These are phyloP conservation scores for Amanita phalloides DNA, from an alignment of 768 basidiomycete genomes.

Conservation along the genomic window DNA sequence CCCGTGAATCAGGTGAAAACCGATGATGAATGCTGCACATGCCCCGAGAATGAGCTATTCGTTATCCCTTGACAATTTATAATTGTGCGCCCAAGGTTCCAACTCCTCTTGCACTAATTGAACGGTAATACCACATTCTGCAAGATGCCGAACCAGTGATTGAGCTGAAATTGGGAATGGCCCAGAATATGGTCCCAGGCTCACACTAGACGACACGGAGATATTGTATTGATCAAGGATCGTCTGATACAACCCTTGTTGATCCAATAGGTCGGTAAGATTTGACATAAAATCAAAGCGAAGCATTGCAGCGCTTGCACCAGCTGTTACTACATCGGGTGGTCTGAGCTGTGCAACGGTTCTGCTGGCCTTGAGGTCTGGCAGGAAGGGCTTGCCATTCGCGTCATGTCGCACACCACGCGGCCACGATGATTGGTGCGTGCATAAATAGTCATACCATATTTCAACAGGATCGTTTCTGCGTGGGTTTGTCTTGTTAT, in stretches of 20 bases:
- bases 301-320: conserved; percentile 10
- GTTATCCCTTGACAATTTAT: conserved; percentile 1
- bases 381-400: conserved; percentile 24
- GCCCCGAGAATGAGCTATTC: neutral
- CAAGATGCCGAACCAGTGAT: conserved; percentile 29
- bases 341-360: conserved; percentile 39
- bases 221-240: conserved; percentile 23
- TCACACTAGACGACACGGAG: conserved; percentile 20
- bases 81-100: conserved; percentile 15
- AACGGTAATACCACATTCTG: conserved; percentile 27
- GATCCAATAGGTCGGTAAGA: conserved; percentile 29
- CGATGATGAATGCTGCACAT: too few species aligned
- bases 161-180: conserved; percentile 20
- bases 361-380: conserved; percentile 35
- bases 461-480: conserved; percentile 34
- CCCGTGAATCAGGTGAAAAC: too few species aligned
- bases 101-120: conserved; percentile 12
- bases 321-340: conserved; percentile 18
- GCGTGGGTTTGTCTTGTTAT: conserved; percentile 29
- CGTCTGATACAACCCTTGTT: conserved; percentile 27
- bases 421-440: conserved; percentile 34
- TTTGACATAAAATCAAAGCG: conserved; percentile 27
- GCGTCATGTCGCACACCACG: conserved; percentile 33
- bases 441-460: conserved; percentile 34
- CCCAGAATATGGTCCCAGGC: conserved; percentile 21